Evolutionary conservation across 2,329 filamentous ascomycete species (phyloP).

Genomic region (Chrysosporium keratinophilum): DNA sequence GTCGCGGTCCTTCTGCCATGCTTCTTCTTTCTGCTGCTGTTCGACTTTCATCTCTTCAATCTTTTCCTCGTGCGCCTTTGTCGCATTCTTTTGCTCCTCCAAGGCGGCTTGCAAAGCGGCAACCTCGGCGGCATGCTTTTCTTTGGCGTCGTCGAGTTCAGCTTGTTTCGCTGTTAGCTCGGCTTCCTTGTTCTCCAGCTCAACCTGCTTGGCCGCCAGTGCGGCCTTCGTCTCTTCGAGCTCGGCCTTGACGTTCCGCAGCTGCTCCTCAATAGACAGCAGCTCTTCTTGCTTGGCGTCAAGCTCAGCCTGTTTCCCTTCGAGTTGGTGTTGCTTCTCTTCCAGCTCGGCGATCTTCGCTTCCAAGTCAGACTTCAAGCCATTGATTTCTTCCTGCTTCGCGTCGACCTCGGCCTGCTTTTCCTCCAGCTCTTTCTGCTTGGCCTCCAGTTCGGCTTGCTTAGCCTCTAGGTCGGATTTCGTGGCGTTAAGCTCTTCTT

Average conservation of each 20-base stretch:
- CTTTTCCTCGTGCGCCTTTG: constrained; percentile 21
- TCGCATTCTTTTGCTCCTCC: constrained; percentile 17
- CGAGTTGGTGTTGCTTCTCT: constrained; percentile 20
- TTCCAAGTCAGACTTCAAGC: constrained; percentile 20
- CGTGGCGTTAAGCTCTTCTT: constrained; percentile 17
- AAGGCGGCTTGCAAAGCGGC: constrained; percentile 13
- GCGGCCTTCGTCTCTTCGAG: constrained; percentile 27
- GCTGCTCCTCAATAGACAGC: constrained; percentile 21
- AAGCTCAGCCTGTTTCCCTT: constrained; percentile 19
- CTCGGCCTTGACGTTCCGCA: constrained; percentile 26
- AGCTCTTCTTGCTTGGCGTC: constrained; percentile 18
- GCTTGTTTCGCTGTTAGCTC: constrained; percentile 21
- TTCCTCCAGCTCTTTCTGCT: constrained; percentile 14
- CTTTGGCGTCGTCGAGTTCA: constrained; percentile 26
- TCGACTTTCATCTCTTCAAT: constrained; percentile 22
- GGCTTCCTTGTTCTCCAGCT: constrained; percentile 16
- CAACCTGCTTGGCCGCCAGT: constrained; percentile 19
- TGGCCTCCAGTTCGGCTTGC: constrained; percentile 15
- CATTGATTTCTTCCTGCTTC: constrained; percentile 16
- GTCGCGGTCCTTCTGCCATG: constrained; percentile 27
- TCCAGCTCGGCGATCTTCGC: constrained; percentile 15
- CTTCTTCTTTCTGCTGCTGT: constrained; percentile 25
- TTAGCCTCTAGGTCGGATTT: constrained; percentile 19
- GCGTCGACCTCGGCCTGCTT: constrained; percentile 14
- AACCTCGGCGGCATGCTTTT: constrained; percentile 21